Base-by-base conservation (phyloP, 2,329 filamentous ascomycete species). In the Cercospora sp. region DNA sequence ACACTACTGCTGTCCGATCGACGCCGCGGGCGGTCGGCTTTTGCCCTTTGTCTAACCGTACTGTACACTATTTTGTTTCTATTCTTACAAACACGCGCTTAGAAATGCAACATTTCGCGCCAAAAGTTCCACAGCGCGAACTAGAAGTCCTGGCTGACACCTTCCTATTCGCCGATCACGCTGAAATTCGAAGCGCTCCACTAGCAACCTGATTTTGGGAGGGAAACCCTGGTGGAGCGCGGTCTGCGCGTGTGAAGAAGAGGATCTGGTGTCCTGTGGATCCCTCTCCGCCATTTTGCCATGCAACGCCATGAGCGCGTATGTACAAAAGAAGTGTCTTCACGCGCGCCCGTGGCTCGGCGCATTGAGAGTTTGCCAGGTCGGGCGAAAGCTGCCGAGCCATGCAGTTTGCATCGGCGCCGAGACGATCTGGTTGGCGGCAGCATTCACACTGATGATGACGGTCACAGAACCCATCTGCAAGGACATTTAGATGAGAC, bases 111-210 rank as follows among this genome's bases (percentile, higher is more conserved):
- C 10, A 28, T 58, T 33, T 33, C 53, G 53, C 53, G 30, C 53
- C 30, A 33, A n/a, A 12, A 26, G 28, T 57, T 61, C 33, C 59
- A 51, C 45, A 18, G 45, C 59, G 36, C 31, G 59, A 20, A 42
- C 33, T 48, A 48, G 59, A 61, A 61, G 59, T 20, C 36, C 20
- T 31, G 45, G 16, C 45, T 23, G 36, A 61, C 58, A 62, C 20
- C 20, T 57, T 63, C 60, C 60, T 31, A 42, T 62, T 62, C 18
- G 64, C 45, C 45, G 59, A 30, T 66, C 59, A 57, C 42, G 18
- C 55, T 57, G 28, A n/a, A 42, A n/a, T 42, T 42, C 36, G 16
- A 42, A 42, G 36, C 36, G 36, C 36, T 42, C 36, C 36, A 42
- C 36, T 16, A 9, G 36, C 23, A 26, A 26, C 36, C 36, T 42